Evolutionary conservation across 1,139 yeast species (phyloP), one percentile per base, ranked within the genome.

Genomic region (Zygosaccharomyces sapae): DNA sequence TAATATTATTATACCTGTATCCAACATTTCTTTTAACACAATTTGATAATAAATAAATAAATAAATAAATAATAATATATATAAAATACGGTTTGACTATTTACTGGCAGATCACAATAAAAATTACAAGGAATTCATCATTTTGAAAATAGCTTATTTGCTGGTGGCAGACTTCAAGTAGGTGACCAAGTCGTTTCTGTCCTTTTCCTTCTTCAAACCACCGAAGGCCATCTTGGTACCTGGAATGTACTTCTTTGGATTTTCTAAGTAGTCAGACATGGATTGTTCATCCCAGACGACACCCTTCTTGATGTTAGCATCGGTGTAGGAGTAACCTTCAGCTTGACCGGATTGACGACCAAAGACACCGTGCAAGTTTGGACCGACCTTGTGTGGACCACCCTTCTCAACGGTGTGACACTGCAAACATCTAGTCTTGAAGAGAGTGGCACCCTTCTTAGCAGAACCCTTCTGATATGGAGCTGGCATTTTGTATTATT

Each of bases 211-310:
- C 92, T 92, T 92, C 75, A 92, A 83, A 77, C 98, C 98, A 77
- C 97, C 98, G 68, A 92, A 92, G 59, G 98, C 98, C 98, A 92
- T 92, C 85, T 92, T 92, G 78, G 97, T 92, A 75, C 98, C 98
- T 69, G 98, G 98, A 65, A 92, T 89, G 79, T 89, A 92, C 80
- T 92, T 92, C 95, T 92, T 92, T 78, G 98, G 98, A 87, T 92
- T 94, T 76, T 86, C 95, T 74, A 92, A 83, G 83, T 92, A 92
- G 72, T 86, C 96, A 65, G 84, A 80, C 85, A 92, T 80, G 72
- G 89, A 80, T 70, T 89, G 92, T 69, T 83, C 94, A 59, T 68
- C 62, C 98, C 98, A 92, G 54, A 63, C 65, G 57, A 90, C 95
- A 68, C 90, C 95, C 78, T 89, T 89, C 80, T 86, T 85, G 81